Evolutionary conservation across 2,329 filamentous ascomycete species (phyloP).

Genomic region (Xenoacremonium recifei): DNA sequence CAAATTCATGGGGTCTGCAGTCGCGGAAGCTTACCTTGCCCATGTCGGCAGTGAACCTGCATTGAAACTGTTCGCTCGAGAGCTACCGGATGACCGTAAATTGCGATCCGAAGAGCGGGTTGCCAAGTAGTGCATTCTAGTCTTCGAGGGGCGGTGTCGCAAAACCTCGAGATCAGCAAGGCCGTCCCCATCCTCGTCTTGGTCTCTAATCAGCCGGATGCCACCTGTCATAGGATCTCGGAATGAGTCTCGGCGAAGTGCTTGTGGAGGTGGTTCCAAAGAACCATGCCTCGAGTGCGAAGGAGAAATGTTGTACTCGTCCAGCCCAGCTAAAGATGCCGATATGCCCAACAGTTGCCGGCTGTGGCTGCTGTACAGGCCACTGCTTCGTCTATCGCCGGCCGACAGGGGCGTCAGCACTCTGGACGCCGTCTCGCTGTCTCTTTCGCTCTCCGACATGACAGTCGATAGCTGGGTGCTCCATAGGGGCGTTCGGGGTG

Average conservation of each 20-base stretch:
- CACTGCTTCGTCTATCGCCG: constrained; percentile 47
- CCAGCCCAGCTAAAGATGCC: constrained; percentile 47
- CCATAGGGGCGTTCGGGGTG: constrained; percentile 55
- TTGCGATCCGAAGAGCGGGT: constrained; percentile 50
- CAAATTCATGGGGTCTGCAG: background rate
- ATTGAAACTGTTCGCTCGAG: constrained; percentile 30
- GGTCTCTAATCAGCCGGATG: constrained; percentile 50
- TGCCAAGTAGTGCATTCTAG: constrained; percentile 51
- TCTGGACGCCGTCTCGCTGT: constrained; percentile 48
- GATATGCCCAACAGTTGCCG: constrained; percentile 58
- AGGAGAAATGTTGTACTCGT: constrained; percentile 34
- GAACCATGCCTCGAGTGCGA: constrained; percentile 44
- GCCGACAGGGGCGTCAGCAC: constrained; percentile 44
- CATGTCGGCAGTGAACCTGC: constrained; percentile 49
- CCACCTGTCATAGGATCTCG: constrained; percentile 35
- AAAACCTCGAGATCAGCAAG: constrained; percentile 58
- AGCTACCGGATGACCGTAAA: constrained; percentile 49
- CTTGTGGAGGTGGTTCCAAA: constrained; percentile 48
- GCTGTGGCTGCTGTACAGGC: constrained; percentile 49
- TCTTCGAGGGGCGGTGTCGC: constrained; percentile 52
- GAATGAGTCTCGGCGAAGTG: constrained; percentile 38
- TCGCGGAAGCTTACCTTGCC: constrained; percentile 42
- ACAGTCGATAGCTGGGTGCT: constrained; percentile 64
- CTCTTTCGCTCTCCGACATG: constrained; percentile 58
- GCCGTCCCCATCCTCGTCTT: constrained; percentile 64